phyloP scores from a whole-genome alignment of 2,329 filamentous ascomycete genomes.

The Thyridium curvatum region DNA sequence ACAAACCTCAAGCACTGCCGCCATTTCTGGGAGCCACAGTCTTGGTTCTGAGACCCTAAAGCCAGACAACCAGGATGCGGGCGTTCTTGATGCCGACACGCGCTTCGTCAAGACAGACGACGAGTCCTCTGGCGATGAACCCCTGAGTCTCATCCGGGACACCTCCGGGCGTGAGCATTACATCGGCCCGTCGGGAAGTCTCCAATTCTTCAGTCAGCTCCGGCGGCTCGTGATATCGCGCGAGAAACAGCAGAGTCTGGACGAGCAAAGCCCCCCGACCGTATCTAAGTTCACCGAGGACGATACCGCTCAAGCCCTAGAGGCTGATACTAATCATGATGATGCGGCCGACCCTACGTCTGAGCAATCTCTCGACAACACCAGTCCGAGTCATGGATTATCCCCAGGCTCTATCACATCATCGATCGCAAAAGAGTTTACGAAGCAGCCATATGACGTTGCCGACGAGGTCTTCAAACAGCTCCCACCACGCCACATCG shows the following conservation, averaged over 20 bases:
- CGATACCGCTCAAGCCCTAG: conserved; percentile 17
- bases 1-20: too few species aligned
- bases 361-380: too few species aligned
- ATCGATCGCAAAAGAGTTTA: conserved; percentile 19
- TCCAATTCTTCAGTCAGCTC: conserved; percentile 27
- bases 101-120: too few species aligned
- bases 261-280: conserved; percentile 1
- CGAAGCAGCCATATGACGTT: conserved; percentile 13
- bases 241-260: conserved; percentile 4
- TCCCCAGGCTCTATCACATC: conserved; percentile 19
- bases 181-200: conserved; percentile 27
- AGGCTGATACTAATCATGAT: conserved; percentile 9
- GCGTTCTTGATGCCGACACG: too few species aligned
- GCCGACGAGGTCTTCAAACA: conserved; percentile 20
- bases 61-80: too few species aligned
- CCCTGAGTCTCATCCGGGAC: conserved; percentile 20
- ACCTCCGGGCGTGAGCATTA: conserved; percentile 27
- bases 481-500: conserved; percentile 16
- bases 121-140: neutral
- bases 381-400: conserved; percentile 2
- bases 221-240: conserved; percentile 19
- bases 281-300: conserved; percentile 14
- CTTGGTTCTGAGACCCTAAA: too few species aligned
- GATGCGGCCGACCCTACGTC: too few species aligned
- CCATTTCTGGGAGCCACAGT: too few species aligned